Percentiles rank a stretch among this genome's conserved stretches.
Conservation (phyloP, 129 eudicot species). For the Arctium minus region DNA sequence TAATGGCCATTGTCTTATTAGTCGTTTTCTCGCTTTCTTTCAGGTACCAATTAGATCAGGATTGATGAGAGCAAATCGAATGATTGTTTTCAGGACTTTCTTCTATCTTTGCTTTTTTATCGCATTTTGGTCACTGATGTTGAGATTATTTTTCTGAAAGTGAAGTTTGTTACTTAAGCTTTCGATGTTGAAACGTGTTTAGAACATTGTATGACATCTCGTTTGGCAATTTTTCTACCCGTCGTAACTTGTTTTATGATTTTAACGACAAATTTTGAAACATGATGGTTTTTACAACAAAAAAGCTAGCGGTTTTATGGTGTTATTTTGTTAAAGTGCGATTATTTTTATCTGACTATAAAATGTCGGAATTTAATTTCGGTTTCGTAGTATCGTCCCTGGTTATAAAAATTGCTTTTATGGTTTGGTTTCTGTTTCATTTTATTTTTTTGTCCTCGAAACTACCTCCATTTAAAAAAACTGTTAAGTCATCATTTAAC, state of each 20-base stretch:
- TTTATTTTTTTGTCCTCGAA: too few species aligned
- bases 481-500: too few species aligned
- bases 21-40: neutral
- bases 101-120: neutral
- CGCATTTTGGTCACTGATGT: neutral
- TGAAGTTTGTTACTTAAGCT: neutral
- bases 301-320: neutral
- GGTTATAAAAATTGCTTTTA: too few species aligned
- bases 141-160: neutral
- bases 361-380: too few species aligned
- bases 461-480: too few species aligned
- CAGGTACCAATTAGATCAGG: constrained; percentile 8
- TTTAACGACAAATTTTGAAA: neutral
- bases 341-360: too few species aligned
- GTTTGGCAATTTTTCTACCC: too few species aligned
- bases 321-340: too few species aligned
- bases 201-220: neutral
- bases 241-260: neutral
- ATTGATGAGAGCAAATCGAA: neutral
- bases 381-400: too few species aligned
- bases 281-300: neutral
- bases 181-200: neutral
- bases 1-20: neutral
- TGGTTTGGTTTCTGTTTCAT: too few species aligned
- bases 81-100: neutral